Evolutionary conservation across 2,329 filamentous ascomycete genomes (phyloP).

Genomic region (Fonsecaea monophora): DNA sequence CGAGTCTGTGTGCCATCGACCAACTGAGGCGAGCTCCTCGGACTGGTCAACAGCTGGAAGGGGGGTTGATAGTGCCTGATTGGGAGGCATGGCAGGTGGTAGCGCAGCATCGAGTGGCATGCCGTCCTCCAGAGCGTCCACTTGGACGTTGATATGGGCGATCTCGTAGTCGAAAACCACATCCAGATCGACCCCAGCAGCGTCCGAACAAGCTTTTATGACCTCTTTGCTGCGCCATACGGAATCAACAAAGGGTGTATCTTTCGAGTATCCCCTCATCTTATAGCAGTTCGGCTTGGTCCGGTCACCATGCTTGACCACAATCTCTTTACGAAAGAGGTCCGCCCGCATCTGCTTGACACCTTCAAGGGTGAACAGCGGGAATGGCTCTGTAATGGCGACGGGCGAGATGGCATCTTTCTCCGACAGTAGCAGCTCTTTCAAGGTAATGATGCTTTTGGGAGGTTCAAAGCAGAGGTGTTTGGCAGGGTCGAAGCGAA

Average conservation of each 20-base stretch:
- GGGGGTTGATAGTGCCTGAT: not conserved
- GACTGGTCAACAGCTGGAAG: constrained; percentile 13
- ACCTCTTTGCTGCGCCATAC: constrained; percentile 41
- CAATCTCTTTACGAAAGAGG: constrained; percentile 36
- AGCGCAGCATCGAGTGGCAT: constrained; percentile 16
- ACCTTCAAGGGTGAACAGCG: constrained; percentile 37
- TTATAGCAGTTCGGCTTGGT: constrained; percentile 42
- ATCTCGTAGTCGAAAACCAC: constrained; percentile 41
- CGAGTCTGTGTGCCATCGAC: constrained; percentile 38
- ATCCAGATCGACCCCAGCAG: constrained; percentile 40
- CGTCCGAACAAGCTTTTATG: constrained; percentile 34
- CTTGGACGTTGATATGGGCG: constrained; percentile 41
- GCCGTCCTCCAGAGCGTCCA: constrained; percentile 40
- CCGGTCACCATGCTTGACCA: constrained; percentile 44
- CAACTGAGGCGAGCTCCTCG: constrained; percentile 30
- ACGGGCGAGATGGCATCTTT: constrained; percentile 38
- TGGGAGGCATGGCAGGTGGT: constrained; percentile 27
- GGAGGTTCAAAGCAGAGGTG: constrained; percentile 61
- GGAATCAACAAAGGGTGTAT: constrained; percentile 45
- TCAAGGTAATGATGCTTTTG: constrained; percentile 62
- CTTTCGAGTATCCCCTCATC: constrained; percentile 44
- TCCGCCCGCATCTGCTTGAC: constrained; percentile 32
- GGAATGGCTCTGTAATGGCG: constrained; percentile 45
- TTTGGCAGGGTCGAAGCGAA: constrained; percentile 56
- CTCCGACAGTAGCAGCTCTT: constrained; percentile 49